These are phyloP conservation scores for Metschnikowia corniflorae DNA, from an alignment of 805 yeast species.

Conservation along the genomic window DNA sequence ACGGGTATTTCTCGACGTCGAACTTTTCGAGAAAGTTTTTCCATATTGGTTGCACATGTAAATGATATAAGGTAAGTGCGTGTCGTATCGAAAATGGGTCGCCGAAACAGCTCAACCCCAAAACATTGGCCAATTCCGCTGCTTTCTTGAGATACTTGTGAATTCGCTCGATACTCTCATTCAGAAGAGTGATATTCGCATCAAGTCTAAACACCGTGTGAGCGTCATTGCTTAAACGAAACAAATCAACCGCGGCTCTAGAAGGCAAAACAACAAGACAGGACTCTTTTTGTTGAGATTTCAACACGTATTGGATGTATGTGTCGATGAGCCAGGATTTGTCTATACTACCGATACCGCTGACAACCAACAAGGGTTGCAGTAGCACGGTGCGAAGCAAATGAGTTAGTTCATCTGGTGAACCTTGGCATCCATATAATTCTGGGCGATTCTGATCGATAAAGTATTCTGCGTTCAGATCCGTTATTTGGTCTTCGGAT, in stretches of 20 bases:
- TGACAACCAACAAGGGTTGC: neutral
- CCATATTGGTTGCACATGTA: conserved; percentile 22
- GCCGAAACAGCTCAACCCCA: conserved; percentile 16
- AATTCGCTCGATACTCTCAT: conserved; percentile 7
- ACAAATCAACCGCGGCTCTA: conserved; percentile 11
- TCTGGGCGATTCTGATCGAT: no score
- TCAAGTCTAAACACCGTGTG: no score
- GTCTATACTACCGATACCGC: neutral
- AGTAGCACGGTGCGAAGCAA: conserved; percentile 5
- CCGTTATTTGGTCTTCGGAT: no score
- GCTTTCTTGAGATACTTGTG: conserved; percentile 10
- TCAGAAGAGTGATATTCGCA: no score
- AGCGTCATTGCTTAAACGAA: no score
- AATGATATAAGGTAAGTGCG: conserved; percentile 19
- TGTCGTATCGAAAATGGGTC: conserved; percentile 16
- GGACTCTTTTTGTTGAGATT: no score
- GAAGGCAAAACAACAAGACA: conserved; percentile 14
- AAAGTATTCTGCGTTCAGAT: no score
- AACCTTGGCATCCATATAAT: neutral
- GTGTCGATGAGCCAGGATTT: no score
- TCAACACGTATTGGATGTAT: no score
- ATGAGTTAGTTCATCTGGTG: conserved; percentile 2
- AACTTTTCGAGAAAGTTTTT: conserved; percentile 6
- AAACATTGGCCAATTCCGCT: conserved; percentile 13
- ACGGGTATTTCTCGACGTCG: no score